Conservation (phyloP, 148 eudicot species). For the Oxyria digyna region DNA sequence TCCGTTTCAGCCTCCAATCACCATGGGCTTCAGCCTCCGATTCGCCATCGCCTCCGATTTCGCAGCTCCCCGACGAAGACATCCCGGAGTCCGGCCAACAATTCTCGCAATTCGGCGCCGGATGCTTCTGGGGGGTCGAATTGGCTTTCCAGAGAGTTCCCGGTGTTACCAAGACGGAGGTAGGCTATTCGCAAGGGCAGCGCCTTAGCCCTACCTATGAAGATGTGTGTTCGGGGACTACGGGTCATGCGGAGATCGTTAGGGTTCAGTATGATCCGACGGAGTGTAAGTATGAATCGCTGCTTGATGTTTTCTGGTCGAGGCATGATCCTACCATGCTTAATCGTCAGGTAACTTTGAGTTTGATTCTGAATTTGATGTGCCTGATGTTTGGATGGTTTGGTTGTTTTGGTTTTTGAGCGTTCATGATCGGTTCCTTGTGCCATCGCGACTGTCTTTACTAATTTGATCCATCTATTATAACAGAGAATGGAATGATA, state of each 20-base stretch:
- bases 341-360: conserved; percentile 3
- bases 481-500: background rate
- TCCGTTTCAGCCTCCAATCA: background rate
- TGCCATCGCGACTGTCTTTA: too few species aligned
- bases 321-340: conserved; percentile 8
- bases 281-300: background rate
- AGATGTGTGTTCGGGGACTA: conserved; percentile 3
- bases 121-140: conserved; percentile 4
- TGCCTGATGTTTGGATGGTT: background rate
- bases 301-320: conserved; percentile 7
- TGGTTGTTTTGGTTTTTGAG: background rate
- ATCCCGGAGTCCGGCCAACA: background rate
- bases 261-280: conserved; percentile 10
- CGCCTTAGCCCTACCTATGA: background rate
- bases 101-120: conserved; percentile 5
- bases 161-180: conserved; percentile 8
- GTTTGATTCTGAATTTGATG: background rate
- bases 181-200: conserved; percentile 2
- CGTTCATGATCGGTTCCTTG: background rate
- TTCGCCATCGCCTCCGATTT: conserved; percentile 1
- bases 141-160: conserved; percentile 10
- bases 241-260: background rate
- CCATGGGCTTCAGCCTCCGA: background rate
- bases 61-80: background rate
- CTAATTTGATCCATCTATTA: background rate